A percentile compares a stretch with the other conserved stretches of the same genome.
Evolutionary conservation across 148 eudicot species (phyloP).

Genomic region (Pouteria glomerata): DNA sequence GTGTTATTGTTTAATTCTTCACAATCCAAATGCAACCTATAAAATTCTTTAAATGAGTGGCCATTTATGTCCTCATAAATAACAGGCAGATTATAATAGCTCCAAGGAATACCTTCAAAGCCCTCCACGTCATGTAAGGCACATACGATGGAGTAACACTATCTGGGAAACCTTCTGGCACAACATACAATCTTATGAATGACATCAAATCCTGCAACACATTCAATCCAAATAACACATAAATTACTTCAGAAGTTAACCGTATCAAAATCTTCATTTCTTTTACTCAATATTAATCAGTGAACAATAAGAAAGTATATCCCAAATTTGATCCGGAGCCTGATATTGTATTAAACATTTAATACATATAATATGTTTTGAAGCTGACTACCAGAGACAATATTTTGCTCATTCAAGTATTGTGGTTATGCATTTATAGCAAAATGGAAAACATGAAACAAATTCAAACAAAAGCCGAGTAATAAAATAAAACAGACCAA

Average conservation of each 20-base stretch:
- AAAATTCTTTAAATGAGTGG: neutral
- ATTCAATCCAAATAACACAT: neutral
- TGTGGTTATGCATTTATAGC: no score
- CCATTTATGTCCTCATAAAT: neutral
- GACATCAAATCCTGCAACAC: constrained; percentile 62
- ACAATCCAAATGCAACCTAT: neutral
- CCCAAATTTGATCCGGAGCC: no score
- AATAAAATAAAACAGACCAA: no score
- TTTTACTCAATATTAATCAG: neutral
- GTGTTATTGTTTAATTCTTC: no score
- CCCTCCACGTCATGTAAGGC: constrained; percentile 99
- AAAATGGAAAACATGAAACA: no score
- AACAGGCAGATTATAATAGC: neutral
- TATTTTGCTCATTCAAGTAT: no score
- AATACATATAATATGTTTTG: no score
- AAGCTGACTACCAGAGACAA: no score
- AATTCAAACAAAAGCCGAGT: no score
- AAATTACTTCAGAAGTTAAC: constrained; percentile 3
- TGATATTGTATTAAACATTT: no score
- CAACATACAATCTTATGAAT: constrained; percentile 89
- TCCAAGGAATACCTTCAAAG: constrained; percentile 61
- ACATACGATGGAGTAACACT: constrained; percentile 90
- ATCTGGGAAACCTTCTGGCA: constrained; percentile 98
- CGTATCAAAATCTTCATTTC: neutral
- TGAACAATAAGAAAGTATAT: no score